A percentile compares a stretch with the other conserved stretches of the same genome.
Conservation (phyloP, 805 yeast species). For the Ogataea saltuana region DNA sequence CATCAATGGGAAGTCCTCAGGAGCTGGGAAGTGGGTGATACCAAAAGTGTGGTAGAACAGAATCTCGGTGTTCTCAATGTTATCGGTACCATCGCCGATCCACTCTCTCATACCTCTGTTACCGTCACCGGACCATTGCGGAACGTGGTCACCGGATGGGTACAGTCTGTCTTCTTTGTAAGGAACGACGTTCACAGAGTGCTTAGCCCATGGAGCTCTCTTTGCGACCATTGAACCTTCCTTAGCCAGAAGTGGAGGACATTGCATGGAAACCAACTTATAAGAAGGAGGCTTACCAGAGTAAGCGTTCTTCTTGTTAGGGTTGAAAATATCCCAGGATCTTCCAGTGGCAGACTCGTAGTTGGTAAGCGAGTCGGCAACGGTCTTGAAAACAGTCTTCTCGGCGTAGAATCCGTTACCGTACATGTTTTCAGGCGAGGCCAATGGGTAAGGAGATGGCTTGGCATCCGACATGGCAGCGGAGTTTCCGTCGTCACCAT, state of each 20-base stretch:
- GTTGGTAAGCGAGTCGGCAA: constrained; percentile 63
- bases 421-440: constrained; percentile 69
- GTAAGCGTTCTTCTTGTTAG: constrained; percentile 61
- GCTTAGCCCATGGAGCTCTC: constrained; percentile 81
- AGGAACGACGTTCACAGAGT: constrained; percentile 67
- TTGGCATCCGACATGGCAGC: constrained; percentile 67
- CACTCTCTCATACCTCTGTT: constrained; percentile 64
- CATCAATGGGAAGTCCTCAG: constrained; percentile 89
- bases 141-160: constrained; percentile 80
- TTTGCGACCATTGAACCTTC: constrained; percentile 73
- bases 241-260: constrained; percentile 72
- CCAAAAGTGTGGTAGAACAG: constrained; percentile 82
- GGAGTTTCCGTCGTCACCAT: constrained; percentile 78
- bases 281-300: constrained; percentile 76
- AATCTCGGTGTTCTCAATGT: constrained; percentile 67
- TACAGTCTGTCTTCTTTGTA: constrained; percentile 71
- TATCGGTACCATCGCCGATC: constrained; percentile 62
- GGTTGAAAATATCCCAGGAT: constrained; percentile 79
- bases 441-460: constrained; percentile 58
- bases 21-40: constrained; percentile 83
- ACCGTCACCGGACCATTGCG: constrained; percentile 74
- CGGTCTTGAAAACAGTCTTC: constrained; percentile 66
- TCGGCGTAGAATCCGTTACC: constrained; percentile 76
- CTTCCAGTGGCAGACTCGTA: constrained; percentile 63
- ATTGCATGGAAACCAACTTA: constrained; percentile 73